These are phyloP conservation scores for Amanita brunnescens DNA, from an alignment of 768 basidiomycete genomes.

Conservation along the genomic window DNA sequence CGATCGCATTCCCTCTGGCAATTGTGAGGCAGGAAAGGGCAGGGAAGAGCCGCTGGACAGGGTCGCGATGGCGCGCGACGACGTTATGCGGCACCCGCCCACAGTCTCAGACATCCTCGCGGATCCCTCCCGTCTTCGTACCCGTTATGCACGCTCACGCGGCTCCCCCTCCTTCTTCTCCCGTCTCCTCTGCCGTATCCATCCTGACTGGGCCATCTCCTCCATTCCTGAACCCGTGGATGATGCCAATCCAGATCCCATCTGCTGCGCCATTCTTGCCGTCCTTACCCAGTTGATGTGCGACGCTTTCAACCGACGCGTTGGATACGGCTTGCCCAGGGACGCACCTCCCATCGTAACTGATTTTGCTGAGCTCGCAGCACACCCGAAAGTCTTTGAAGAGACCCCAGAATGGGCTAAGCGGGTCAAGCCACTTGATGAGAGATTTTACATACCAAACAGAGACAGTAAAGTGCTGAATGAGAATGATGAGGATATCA, in stretches of 20 bases:
- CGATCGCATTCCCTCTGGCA: no score
- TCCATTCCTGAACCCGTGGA: slow-evolving; percentile 8
- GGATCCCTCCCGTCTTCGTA: neutral
- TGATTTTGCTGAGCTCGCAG: slow-evolving; percentile 22
- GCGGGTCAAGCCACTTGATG: slow-evolving; percentile 11
- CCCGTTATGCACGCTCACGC: neutral
- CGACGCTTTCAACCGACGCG: slow-evolving; percentile 19
- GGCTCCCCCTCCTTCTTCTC: neutral
- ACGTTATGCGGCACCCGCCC: no score
- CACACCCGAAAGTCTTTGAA: slow-evolving; percentile 21
- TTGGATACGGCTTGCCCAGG: slow-evolving; percentile 22
- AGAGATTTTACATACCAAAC: slow-evolving; percentile 11
- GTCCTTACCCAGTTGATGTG: slow-evolving; percentile 20
- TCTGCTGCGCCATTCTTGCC: slow-evolving; percentile 19
- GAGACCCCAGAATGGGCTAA: slow-evolving; percentile 15
- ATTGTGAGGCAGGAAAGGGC: no score
- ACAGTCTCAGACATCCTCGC: neutral
- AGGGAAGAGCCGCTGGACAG: no score
- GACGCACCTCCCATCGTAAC: slow-evolving; percentile 24
- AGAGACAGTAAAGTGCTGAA: neutral
- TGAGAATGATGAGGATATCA: slow-evolving; percentile 3
- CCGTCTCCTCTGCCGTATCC: slow-evolving; percentile 12
- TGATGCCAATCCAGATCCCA: slow-evolving; percentile 13
- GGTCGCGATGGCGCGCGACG: no score
- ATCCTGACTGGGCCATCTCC: slow-evolving; percentile 7